Evolutionary conservation across 1,139 yeast species (phyloP).

Genomic region (Pneumocystis wakefieldiae): DNA sequence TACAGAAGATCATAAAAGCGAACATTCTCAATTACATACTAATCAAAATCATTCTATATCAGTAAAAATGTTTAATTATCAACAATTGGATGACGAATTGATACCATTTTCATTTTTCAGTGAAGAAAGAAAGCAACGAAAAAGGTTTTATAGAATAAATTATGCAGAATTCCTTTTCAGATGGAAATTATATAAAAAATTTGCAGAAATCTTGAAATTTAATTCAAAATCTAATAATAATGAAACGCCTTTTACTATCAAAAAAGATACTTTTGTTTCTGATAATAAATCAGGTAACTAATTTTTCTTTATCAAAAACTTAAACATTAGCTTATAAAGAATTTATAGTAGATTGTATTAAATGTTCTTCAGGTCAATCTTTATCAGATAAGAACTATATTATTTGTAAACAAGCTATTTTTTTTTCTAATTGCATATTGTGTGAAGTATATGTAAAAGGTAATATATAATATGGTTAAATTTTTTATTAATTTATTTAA

Average conservation of each 20-base stretch:
- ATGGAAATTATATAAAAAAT: slow-evolving; percentile 71
- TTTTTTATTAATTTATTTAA: background rate
- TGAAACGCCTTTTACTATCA: background rate
- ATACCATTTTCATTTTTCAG: slow-evolving; percentile 31
- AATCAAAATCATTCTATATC: slow-evolving; percentile 12
- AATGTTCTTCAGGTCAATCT: background rate
- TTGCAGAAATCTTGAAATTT: slow-evolving; percentile 66
- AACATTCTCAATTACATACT: background rate
- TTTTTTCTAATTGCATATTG: slow-evolving; percentile 1
- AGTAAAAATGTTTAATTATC: slow-evolving; percentile 42
- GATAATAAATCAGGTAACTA: background rate
- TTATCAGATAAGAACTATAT: background rate
- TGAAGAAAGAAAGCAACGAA: slow-evolving; percentile 33
- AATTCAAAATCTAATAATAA: slow-evolving; percentile 25
- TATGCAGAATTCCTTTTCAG: slow-evolving; percentile 67
- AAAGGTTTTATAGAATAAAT: slow-evolving; percentile 43
- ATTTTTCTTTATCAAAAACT: background rate
- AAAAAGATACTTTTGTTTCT: background rate
- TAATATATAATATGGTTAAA: background rate
- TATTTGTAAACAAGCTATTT: background rate
- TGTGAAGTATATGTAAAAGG: slow-evolving; percentile 1
- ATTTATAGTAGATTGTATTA: background rate
- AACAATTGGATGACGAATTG: slow-evolving; percentile 36
- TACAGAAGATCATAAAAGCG: background rate
- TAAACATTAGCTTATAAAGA: background rate